Conservation (phyloP, 805 yeast genomes). For the Saccharomycopsis lassenensis region DNA sequence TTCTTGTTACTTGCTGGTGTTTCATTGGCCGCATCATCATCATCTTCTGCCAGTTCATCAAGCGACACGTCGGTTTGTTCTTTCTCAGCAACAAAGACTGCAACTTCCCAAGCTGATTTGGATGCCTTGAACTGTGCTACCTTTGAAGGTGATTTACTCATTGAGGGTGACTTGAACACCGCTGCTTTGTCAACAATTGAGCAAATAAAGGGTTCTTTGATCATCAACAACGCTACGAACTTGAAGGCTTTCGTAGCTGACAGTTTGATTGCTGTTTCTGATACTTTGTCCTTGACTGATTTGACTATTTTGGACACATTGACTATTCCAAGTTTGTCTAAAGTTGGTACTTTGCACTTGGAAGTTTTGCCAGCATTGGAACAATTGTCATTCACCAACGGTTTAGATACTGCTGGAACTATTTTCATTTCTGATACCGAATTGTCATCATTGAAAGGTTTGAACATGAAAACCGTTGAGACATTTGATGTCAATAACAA, state of each 20-base stretch:
- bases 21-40: slow-evolving; percentile 43
- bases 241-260: slow-evolving; percentile 69
- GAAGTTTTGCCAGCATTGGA: slow-evolving; percentile 80
- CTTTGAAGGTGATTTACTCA: slow-evolving; percentile 66
- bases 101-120: slow-evolving; percentile 70
- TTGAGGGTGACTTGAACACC: slow-evolving; percentile 36
- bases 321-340: slow-evolving; percentile 65
- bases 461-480: slow-evolving; percentile 32
- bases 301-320: slow-evolving; percentile 59
- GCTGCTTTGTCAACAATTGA: slow-evolving; percentile 66
- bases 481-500: slow-evolving; percentile 85
- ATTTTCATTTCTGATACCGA: slow-evolving; percentile 67
- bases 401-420: slow-evolving; percentile 63
- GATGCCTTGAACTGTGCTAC: slow-evolving; percentile 59
- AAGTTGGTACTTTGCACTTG: slow-evolving; percentile 73
- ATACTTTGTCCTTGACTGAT: slow-evolving; percentile 47
- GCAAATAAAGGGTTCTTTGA: slow-evolving; percentile 68
- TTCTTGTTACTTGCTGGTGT: no score
- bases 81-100: slow-evolving; percentile 50
- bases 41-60: slow-evolving; percentile 41
- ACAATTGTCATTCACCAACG: slow-evolving; percentile 53
- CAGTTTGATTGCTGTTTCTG: slow-evolving; percentile 61
- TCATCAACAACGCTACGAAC: slow-evolving; percentile 50
- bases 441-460: slow-evolving; percentile 55
- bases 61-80: slow-evolving; percentile 54